Conservation (phyloP, 371 early-diverging fungal genomes). For the Mucor lusitanicus region DNA sequence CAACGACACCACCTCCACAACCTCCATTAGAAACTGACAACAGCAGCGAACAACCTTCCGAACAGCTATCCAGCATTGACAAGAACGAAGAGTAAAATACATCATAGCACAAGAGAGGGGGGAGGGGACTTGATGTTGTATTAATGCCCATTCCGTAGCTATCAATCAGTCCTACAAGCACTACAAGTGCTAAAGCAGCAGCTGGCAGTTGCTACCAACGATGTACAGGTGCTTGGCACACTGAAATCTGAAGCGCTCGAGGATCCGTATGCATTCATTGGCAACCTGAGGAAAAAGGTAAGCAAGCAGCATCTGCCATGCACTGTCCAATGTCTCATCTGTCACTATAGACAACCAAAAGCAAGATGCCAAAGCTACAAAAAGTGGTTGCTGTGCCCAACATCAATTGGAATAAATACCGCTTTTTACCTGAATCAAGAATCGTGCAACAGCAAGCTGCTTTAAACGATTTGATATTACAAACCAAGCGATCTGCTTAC, state of each 20-base stretch:
- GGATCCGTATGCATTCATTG: conserved; percentile 54
- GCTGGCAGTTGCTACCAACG: conserved; percentile 45
- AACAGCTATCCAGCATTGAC: conserved; percentile 14
- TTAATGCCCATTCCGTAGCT: conserved; percentile 18
- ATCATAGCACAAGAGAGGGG: background rate
- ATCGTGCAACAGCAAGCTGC: conserved; percentile 30
- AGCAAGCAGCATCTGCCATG: background rate
- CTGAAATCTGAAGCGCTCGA: conserved; percentile 51
- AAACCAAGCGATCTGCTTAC: conserved; percentile 17
- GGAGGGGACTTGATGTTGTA: background rate
- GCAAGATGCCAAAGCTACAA: conserved; percentile 40
- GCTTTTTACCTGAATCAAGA: conserved; percentile 42
- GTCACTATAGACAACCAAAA: conserved; percentile 18
- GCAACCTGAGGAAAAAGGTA: conserved; percentile 49
- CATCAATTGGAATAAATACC: conserved; percentile 49
- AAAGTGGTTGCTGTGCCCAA: conserved; percentile 40
- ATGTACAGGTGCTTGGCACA: conserved; percentile 39
- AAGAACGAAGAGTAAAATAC: conserved; percentile 41
- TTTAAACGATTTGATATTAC: conserved; percentile 15
- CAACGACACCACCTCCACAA: conserved; percentile 2
- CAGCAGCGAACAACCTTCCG: conserved; percentile 7
- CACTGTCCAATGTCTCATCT: background rate
- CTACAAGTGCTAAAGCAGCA: conserved; percentile 46
- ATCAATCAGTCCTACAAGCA: conserved; percentile 32
- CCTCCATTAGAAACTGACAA: background rate